phyloP scores from a whole-genome alignment of 345 rosid genomes.

The Abelmoschus esculentus region DNA sequence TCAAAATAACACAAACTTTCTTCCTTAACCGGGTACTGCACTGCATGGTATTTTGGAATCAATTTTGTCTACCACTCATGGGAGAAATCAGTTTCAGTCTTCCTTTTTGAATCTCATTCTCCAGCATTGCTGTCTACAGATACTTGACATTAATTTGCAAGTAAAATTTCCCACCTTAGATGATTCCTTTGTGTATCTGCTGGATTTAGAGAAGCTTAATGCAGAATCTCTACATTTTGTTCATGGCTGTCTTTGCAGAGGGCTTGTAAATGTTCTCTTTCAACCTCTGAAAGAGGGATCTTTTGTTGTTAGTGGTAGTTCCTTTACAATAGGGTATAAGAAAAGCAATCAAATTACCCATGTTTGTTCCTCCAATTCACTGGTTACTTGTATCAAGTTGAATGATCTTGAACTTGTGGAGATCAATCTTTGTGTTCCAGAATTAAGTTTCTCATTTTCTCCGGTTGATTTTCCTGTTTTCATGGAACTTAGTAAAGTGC shows the following conservation, averaged over 20 bases:
- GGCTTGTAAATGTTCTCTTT: constrained; percentile 40
- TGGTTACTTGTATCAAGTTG: constrained; percentile 28
- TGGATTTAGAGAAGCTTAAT: constrained; percentile 45
- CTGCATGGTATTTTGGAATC: constrained; percentile 59
- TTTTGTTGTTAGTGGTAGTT: constrained; percentile 36
- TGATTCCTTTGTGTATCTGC: constrained; percentile 33
- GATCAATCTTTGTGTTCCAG: constrained; percentile 40
- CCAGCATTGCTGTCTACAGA: constrained; percentile 47
- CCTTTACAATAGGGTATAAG: constrained; percentile 48
- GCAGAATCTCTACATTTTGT: constrained; percentile 47
- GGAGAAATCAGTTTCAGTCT: constrained; percentile 35
- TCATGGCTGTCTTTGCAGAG: constrained; percentile 44
- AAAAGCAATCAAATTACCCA: constrained; percentile 29
- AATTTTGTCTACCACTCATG: constrained; percentile 28
- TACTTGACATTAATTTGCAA: constrained; percentile 34
- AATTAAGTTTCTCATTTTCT: constrained; percentile 41
- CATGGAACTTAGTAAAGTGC: constrained; percentile 34
- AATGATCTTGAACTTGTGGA: constrained; percentile 49
- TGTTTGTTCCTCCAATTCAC: constrained; percentile 31
- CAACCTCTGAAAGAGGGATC: constrained; percentile 43
- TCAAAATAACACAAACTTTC: constrained; percentile 6
- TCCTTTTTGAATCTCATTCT: constrained; percentile 55
- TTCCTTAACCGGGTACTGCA: constrained; percentile 49
- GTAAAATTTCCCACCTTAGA: constrained; percentile 40
- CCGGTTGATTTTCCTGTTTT: constrained; percentile 54